Base-by-base conservation (phyloP, 306 rosid genomes). In the Hylodesmum podocarpum region DNA sequence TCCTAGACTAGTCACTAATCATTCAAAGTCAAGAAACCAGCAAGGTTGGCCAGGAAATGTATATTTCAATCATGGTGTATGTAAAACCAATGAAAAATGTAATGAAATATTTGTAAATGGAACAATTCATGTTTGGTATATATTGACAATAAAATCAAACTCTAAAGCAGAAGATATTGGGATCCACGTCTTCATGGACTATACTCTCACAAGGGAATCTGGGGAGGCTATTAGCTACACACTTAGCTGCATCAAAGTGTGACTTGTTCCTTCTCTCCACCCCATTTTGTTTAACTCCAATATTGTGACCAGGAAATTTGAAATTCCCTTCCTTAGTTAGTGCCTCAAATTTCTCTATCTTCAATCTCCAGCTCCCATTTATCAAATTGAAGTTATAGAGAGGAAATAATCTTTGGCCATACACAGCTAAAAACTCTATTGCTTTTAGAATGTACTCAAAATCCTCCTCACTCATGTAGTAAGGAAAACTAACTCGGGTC, bases 401-500 rank as follows among this genome's bases (percentile, higher is more conserved):
- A 6, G 95, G 87, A 80, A 92, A 85, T 66, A 92, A 90, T 18
- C 95, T 64, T 77, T 92, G 96, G 66, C 97, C 98, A 73, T 87
- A 89, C 36, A 66, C 63, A 47, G 93, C 92, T 78, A 94, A n/a
- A 78, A 90, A 92, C 70, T 94, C 97, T 73, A 94, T 44, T 9
- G 97, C 91, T 34, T 46, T 71, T 75, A 88, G 33, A 80, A 89
- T 88, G 85, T 86, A 94, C 70, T 94, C 97, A 55, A 92, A 87
- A 70, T 92, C 96, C 10, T 85, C 91, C 15, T 87, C 83, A 6
- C 85, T 75, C 86, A 90, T 89, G 86, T 90, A 92, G 84, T 92
- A 92, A 15, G 97, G 97, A 63, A 94, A 90, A 78, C 96, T 92
- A 57, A 94, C 81, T 82, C 96, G 66, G 14, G 95, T 88, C 98